Conservation (phyloP, 1,284 basidiomycete genomes). For the Singerocomus inundabilis region DNA sequence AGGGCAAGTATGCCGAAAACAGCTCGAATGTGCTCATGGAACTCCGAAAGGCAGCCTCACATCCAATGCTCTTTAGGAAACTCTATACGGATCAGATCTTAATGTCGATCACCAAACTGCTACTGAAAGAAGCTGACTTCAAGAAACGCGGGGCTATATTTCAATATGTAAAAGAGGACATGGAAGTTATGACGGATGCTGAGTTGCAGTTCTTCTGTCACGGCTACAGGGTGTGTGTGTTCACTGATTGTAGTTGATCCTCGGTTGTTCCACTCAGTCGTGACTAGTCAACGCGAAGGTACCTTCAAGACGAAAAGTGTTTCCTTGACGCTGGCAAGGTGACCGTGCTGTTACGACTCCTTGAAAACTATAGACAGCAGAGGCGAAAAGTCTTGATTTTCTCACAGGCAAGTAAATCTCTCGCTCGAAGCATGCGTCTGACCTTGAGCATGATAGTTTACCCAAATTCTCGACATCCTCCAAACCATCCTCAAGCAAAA, state of each 20-base stretch:
- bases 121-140: slow-evolving; percentile 91
- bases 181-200: slow-evolving; percentile 93
- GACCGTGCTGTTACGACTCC: slow-evolving; percentile 67
- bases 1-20: slow-evolving; percentile 73
- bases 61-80: slow-evolving; percentile 93
- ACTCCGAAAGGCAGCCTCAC: slow-evolving; percentile 91
- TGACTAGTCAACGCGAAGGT: slow-evolving; percentile 74
- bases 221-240: slow-evolving; percentile 67
- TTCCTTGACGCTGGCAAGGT: slow-evolving; percentile 94
- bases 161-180: slow-evolving; percentile 86
- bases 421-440: neutral
- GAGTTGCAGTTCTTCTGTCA: slow-evolving; percentile 83
- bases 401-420: slow-evolving; percentile 64
- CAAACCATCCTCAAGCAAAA: slow-evolving; percentile 80
- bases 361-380: slow-evolving; percentile 68
- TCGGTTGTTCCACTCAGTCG: slow-evolving; percentile 4
- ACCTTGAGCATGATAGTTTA: slow-evolving; percentile 59
- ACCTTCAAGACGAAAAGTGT: slow-evolving; percentile 69
- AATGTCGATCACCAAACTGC: slow-evolving; percentile 72
- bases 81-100: slow-evolving; percentile 80
- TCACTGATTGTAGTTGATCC: neutral
- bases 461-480: slow-evolving; percentile 92
- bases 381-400: slow-evolving; percentile 90
- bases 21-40: slow-evolving; percentile 94
- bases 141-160: slow-evolving; percentile 75